Percentiles rank a stretch among this genome's conserved stretches.
phyloP scores from a whole-genome alignment of 2,329 filamentous ascomycete genomes.

The Curvularia spicifera region DNA sequence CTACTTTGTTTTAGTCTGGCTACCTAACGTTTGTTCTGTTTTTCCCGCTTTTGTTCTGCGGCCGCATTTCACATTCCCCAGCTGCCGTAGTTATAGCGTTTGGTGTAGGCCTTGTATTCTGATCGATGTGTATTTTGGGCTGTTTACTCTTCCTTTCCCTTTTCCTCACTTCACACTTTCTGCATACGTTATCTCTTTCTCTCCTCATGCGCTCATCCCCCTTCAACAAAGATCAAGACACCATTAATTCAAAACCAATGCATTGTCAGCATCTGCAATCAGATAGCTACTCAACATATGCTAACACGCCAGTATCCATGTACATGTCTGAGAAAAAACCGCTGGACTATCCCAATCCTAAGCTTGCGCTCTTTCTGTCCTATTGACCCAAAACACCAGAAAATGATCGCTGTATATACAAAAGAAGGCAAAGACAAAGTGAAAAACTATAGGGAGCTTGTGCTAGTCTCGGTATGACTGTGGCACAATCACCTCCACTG shows the following conservation, averaged over 20 bases:
- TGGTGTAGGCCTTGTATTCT: too few relatives aligned
- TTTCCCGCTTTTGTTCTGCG: too few relatives aligned
- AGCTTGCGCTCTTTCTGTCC: slow-evolving; percentile 3
- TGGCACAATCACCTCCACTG: slow-evolving; percentile 67
- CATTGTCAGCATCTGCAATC: background rate
- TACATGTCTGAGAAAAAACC: background rate
- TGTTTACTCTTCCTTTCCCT: background rate
- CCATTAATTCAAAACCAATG: background rate
- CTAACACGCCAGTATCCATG: background rate
- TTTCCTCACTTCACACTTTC: too few relatives aligned
- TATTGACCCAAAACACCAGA: background rate
- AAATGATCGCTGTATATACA: slow-evolving; percentile 7
- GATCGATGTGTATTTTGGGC: too few relatives aligned
- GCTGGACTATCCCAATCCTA: background rate
- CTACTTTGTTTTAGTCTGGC: too few relatives aligned
- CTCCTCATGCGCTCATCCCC: background rate
- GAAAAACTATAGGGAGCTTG: background rate
- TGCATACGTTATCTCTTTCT: background rate
- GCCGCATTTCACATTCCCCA: too few relatives aligned
- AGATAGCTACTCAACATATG: slow-evolving; percentile 19
- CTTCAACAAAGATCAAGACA: background rate
- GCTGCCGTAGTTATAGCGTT: too few relatives aligned
- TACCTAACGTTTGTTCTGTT: too few relatives aligned
- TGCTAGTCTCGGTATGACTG: background rate
- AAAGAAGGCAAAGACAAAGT: background rate